phyloP scores from a whole-genome alignment of 108 stramenopile species.

The Pseudonitzschia delicatissima region DNA sequence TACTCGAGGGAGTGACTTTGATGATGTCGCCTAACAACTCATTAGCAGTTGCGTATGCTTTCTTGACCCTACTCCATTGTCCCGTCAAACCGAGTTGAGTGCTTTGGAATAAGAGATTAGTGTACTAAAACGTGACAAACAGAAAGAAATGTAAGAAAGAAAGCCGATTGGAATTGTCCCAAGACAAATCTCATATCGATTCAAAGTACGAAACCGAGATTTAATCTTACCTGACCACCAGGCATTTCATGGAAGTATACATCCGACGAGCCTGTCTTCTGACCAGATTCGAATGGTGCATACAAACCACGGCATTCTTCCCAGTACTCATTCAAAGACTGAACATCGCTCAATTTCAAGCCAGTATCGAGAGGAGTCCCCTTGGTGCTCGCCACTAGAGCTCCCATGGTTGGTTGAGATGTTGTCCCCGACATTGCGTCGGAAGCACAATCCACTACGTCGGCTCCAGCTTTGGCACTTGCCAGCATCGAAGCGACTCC shows the following conservation, averaged over 20 bases:
- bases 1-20: slow-evolving; percentile 96
- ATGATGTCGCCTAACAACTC: slow-evolving; percentile 93
- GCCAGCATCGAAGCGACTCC: slow-evolving; percentile 96
- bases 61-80: slow-evolving; percentile 90
- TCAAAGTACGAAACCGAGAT: background rate
- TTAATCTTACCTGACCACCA: slow-evolving; percentile 67
- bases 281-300: slow-evolving; percentile 95
- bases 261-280: slow-evolving; percentile 90
- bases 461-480: slow-evolving; percentile 89
- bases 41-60: slow-evolving; percentile 91
- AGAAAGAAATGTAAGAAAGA: background rate
- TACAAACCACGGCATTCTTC: slow-evolving; percentile 90
- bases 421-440: slow-evolving; percentile 96
- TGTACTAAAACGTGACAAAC: slow-evolving; percentile 45
- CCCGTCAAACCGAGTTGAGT: slow-evolving; percentile 89
- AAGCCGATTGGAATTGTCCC: too few species aligned
- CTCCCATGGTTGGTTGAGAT: slow-evolving; percentile 92
- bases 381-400: slow-evolving; percentile 81
- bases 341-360: slow-evolving; percentile 59
- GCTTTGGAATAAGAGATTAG: slow-evolving; percentile 94
- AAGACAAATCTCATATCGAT: background rate
- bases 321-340: slow-evolving; percentile 90
- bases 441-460: slow-evolving; percentile 91
- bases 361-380: slow-evolving; percentile 91
- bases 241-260: slow-evolving; percentile 98